Evolutionary conservation across 2,329 filamentous ascomycete genomes (phyloP), one percentile per base, ranked within the genome.

Genomic region (Hysterium pulicare): DNA sequence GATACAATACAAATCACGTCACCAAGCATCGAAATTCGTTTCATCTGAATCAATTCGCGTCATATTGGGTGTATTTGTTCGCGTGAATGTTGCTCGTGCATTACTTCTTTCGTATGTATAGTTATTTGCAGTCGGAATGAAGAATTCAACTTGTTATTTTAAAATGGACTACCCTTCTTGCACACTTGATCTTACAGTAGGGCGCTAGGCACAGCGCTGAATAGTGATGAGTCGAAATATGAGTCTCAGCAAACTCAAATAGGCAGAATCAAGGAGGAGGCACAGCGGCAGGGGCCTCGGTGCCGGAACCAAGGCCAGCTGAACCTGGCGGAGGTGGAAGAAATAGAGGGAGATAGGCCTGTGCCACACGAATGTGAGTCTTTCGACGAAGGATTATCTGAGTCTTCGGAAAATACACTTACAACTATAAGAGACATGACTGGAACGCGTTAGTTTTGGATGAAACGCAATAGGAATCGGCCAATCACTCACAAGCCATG

Each of bases 401-500:
- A 28, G 35, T 33, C 41, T 23, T 7, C n/a, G n/a, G n/a, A 28
- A 17, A 41, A 23, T 31, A 38, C 69, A 67, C 70, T 58, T 60
- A 73, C 71, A 36, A 75, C 71, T 23, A 64, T 57, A 28, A 75
- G 57, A 21, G 71, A 71, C 66, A 75, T 67, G 46, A 70, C 62
- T 68, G 38, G 19, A 47, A 13, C 8, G 8, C 5, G 38, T 62
- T 41, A 46, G 17, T 30, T 8, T 35, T 24, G 8, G 3, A 32
- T 21, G 23, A 42, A 26, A 22, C 10, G 36, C 21, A 35, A 6
- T 15, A 31, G 28, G 33, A 28, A 9, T 37, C n/a, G 26, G 3
- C 20, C 17, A 20, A 15, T 11, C 38, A 78, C 83, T 58, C 74
- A 89, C 86, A 59, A 16, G 87, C 82, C 86, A 94, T 93, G 67